These are phyloP conservation scores for Phaseolus coccineus DNA, from an alignment of 331 rosid genomes.

Conservation along the genomic window DNA sequence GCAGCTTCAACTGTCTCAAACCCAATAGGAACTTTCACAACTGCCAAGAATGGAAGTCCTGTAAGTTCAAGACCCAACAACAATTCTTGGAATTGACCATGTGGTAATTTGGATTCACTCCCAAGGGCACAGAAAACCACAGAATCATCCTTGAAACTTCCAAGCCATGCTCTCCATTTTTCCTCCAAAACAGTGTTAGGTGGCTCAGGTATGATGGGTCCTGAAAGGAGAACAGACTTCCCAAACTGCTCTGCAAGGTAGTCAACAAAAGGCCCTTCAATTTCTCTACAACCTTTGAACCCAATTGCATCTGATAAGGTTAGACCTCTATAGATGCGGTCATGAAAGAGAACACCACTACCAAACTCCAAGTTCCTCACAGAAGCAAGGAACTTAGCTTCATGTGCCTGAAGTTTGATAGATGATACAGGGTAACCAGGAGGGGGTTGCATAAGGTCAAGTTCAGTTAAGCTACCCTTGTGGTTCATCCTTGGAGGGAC, in stretches of 20 bases:
- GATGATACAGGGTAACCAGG: constrained; percentile 49
- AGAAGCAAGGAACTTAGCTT: constrained; percentile 29
- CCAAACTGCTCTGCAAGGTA: constrained; percentile 42
- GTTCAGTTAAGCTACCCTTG: neutral
- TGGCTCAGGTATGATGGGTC: constrained; percentile 48
- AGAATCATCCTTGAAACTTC: constrained; percentile 41
- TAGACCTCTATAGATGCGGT: constrained; percentile 25
- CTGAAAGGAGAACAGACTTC: constrained; percentile 55
- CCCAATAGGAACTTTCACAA: constrained; percentile 44
- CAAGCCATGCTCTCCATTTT: constrained; percentile 56
- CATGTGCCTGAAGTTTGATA: constrained; percentile 54
- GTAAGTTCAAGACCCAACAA: constrained; percentile 61
- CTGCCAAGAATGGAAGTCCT: constrained; percentile 50
- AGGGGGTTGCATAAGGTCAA: neutral
- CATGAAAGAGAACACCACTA: constrained; percentile 47
- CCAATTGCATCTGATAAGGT: constrained; percentile 47
- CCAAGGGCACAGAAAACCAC: constrained; percentile 61
- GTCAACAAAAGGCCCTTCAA: constrained; percentile 59
- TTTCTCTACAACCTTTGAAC: constrained; percentile 57
- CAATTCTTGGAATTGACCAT: constrained; percentile 54
- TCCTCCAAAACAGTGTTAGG: constrained; percentile 47
- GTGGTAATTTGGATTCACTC: constrained; percentile 49
- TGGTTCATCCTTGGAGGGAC: neutral
- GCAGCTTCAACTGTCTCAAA: constrained; percentile 50
- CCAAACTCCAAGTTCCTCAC: constrained; percentile 40